Base-by-base conservation (phyloP, 257 asterid genomes). In the Parsonsia alboflavescens region DNA sequence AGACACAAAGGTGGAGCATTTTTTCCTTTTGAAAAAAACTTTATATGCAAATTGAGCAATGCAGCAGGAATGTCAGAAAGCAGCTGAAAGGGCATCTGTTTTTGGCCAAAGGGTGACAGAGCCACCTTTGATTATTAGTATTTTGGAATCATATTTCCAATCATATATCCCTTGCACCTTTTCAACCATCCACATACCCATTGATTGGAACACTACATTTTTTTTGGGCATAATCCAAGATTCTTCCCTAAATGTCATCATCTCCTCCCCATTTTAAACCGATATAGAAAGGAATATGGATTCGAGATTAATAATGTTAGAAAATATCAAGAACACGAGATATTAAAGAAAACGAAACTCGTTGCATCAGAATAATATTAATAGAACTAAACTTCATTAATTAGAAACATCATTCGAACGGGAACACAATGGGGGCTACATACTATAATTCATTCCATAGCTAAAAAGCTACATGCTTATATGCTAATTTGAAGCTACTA, bases 41-140 rank as follows among this genome's bases (percentile, higher is more conserved):
- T 80, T 71, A 68, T 71, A 68, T 42, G 52, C 78, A 79, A 49
- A 79, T 78, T 63, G 82, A 78, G 75, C 44, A 73, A 63, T 42
- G 53, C 61, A 28, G 59, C 50, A 73, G 59, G 65, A 78, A 68
- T 36, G 64, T 74, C 52, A 33, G 72, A 73, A 64, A 64, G 69
- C 62, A 64, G 69, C 62, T 21, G 69, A 78, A 67, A 73, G 28
- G 21, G 78, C 71, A 78, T 68, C 74, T 21, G 68, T 26, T 8
- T 28, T 22, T 17, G 41, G 41, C 41, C 39, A 46, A 46, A 46
- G 50, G 50, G 39, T 1, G 39, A 33, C 39, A 33, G 39, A 46
- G 50, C 50, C 50, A 46, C 13, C 50, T 46, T 46, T 46, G 13
- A 46, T 46, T 9, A 61, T 10, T 22, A 10, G 2, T 26, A 26